phyloP scores from a whole-genome alignment of 2,329 filamentous ascomycete genomes.

The Aschersonia sp. region DNA sequence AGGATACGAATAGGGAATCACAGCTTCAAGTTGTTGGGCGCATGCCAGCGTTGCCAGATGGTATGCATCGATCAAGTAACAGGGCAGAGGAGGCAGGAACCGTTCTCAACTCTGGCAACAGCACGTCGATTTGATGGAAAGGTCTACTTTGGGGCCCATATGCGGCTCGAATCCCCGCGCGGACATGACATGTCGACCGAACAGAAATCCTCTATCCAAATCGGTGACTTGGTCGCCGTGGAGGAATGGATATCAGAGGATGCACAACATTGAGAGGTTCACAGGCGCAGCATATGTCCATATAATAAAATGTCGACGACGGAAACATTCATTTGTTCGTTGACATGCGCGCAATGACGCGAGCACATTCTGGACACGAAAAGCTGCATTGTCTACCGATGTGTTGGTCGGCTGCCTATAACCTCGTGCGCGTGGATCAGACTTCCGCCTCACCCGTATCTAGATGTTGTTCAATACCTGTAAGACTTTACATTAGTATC shows the following conservation, averaged over 20 bases:
- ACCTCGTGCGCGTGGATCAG: no score
- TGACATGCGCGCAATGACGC: no score
- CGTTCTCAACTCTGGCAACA: constrained; percentile 77
- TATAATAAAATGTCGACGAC: no score
- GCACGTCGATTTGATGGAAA: constrained; percentile 72
- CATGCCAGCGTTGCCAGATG: constrained; percentile 89
- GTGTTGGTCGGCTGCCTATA: no score
- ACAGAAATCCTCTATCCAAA: constrained; percentile 25
- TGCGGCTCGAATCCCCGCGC: constrained; percentile 30
- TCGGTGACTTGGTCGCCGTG: constrained; percentile 30
- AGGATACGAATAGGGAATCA: constrained; percentile 49
- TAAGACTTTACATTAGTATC: not conserved
- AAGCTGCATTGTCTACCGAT: no score
- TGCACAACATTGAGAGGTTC: not conserved
- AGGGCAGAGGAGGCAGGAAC: constrained; percentile 64
- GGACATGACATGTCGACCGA: constrained; percentile 6
- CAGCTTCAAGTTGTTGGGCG: constrained; percentile 58
- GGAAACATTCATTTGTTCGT: no score
- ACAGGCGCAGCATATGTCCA: no score
- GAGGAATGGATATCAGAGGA: constrained; percentile 2
- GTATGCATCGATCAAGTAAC: constrained; percentile 84
- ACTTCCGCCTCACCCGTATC: no score
- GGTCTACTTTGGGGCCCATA: constrained; percentile 80
- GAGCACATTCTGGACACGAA: no score
- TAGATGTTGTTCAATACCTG: not conserved